Conservation (phyloP, 306 rosid species). For the Vicia sativa region DNA sequence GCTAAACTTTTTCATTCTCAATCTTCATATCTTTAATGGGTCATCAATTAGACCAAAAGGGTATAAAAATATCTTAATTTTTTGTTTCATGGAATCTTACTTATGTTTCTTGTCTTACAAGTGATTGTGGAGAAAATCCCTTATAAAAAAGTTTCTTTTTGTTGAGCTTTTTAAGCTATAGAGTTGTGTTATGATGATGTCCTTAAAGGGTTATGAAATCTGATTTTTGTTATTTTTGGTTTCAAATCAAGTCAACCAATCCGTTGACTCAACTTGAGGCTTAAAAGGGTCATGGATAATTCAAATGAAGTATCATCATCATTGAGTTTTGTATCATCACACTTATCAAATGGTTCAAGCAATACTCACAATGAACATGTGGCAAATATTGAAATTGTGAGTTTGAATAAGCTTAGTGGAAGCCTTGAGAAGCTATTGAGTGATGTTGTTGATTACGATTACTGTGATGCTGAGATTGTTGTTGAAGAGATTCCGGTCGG, state of each 20-base stretch:
- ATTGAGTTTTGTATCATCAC: conserved; percentile 79
- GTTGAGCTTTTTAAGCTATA: conserved; percentile 29
- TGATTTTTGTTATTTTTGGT: conserved; percentile 23
- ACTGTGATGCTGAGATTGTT: conserved; percentile 73
- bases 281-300: conserved; percentile 56
- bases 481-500: conserved; percentile 69
- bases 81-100: conserved; percentile 32
- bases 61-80: not conserved
- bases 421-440: conserved; percentile 75
- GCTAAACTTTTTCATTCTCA: conserved; percentile 10
- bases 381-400: conserved; percentile 56
- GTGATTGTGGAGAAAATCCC: conserved; percentile 37
- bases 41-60: conserved; percentile 25
- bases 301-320: conserved; percentile 70
- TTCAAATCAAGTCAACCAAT: conserved; percentile 27
- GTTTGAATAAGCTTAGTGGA: conserved; percentile 72
- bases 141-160: conserved; percentile 25
- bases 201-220: conserved; percentile 22
- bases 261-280: conserved; percentile 32
- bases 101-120: conserved; percentile 41
- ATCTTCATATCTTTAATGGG: conserved; percentile 31
- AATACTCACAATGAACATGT: conserved; percentile 48
- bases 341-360: conserved; percentile 69
- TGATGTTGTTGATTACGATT: conserved; percentile 63
- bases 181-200: conserved; percentile 3